Evolutionary conservation across 2,329 filamentous ascomycete species (phyloP).

Genomic region (Drechslerella coelobrocha): DNA sequence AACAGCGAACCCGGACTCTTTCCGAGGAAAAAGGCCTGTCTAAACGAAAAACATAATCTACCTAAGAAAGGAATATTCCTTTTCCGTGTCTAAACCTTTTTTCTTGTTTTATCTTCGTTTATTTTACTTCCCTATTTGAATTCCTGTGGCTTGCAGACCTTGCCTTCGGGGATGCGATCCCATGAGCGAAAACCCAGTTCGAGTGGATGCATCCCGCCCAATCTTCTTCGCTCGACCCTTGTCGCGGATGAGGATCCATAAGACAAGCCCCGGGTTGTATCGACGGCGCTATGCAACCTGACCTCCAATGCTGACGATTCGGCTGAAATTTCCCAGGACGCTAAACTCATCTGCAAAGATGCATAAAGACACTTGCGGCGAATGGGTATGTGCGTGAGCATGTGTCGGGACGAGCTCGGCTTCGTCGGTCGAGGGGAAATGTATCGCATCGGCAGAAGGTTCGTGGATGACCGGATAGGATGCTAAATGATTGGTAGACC

Average conservation of each 20-base stretch:
- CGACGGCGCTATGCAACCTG: slow-evolving; percentile 16
- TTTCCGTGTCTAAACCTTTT: neutral
- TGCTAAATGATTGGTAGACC: neutral
- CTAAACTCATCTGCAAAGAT: slow-evolving; percentile 2
- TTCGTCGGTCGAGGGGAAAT: neutral
- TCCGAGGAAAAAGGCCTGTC: slow-evolving; percentile 1
- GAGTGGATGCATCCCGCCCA: slow-evolving; percentile 18
- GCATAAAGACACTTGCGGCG: neutral
- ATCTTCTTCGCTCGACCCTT: slow-evolving; percentile 39
- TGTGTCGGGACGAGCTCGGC: neutral
- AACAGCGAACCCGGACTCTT: slow-evolving; percentile 29
- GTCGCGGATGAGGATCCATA: slow-evolving; percentile 28
- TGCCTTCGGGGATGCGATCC: slow-evolving; percentile 26
- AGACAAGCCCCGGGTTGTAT: slow-evolving; percentile 28
- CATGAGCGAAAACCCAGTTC: slow-evolving; percentile 26
- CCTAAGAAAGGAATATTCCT: neutral
- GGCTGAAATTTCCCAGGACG: slow-evolving; percentile 30
- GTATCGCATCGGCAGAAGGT: neutral
- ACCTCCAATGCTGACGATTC: slow-evolving; percentile 29
- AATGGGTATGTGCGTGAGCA: neutral
- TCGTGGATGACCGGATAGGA: neutral
- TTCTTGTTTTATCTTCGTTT: slow-evolving; percentile 3
- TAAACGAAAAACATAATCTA: neutral
- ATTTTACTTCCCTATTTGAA: slow-evolving; percentile 9
- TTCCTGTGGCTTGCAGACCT: slow-evolving; percentile 47